Conservation (phyloP, 345 rosid genomes). For the Salix suchowensis region DNA sequence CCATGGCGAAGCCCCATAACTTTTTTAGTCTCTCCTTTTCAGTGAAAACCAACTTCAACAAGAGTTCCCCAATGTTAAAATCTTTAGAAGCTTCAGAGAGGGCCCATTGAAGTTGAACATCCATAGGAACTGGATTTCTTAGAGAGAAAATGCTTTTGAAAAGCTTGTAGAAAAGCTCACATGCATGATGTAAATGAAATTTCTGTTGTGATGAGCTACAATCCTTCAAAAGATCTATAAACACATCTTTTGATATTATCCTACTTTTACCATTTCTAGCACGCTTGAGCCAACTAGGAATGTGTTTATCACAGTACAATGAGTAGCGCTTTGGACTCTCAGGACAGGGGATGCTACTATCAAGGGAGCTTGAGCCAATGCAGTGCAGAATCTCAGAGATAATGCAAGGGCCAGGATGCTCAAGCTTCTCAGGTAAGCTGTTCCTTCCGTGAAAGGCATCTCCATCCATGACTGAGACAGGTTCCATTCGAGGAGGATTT, state of each 20-base stretch:
- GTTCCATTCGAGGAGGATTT: constrained; percentile 44
- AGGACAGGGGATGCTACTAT: constrained; percentile 45
- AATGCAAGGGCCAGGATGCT: constrained; percentile 38
- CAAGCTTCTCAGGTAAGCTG: constrained; percentile 41
- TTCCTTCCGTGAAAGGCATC: constrained; percentile 33
- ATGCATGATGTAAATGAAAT: constrained; percentile 76
- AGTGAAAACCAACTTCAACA: constrained; percentile 61
- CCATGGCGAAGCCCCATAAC: constrained; percentile 65
- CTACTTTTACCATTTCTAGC: constrained; percentile 98
- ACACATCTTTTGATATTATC: constrained; percentile 89
- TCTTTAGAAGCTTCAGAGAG: constrained; percentile 82
- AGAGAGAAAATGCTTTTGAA: constrained; percentile 83
- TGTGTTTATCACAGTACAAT: constrained; percentile 83
- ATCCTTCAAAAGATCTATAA: constrained; percentile 59
- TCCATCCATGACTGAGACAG: constrained; percentile 33
- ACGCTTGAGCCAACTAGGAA: constrained; percentile 99
- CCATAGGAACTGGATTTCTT: constrained; percentile 90
- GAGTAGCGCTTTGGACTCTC: constrained; percentile 69
- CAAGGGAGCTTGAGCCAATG: constrained; percentile 53
- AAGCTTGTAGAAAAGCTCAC: constrained; percentile 92
- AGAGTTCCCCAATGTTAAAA: constrained; percentile 52
- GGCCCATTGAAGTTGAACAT: constrained; percentile 93
- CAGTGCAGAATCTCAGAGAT: constrained; percentile 36
- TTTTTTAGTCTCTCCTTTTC: constrained; percentile 72
- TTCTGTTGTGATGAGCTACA: constrained; percentile 65